Percentiles rank a stretch among this genome's conserved stretches.
Conservation (phyloP, 148 eudicot genomes). For the Suaeda aralocaspica region DNA sequence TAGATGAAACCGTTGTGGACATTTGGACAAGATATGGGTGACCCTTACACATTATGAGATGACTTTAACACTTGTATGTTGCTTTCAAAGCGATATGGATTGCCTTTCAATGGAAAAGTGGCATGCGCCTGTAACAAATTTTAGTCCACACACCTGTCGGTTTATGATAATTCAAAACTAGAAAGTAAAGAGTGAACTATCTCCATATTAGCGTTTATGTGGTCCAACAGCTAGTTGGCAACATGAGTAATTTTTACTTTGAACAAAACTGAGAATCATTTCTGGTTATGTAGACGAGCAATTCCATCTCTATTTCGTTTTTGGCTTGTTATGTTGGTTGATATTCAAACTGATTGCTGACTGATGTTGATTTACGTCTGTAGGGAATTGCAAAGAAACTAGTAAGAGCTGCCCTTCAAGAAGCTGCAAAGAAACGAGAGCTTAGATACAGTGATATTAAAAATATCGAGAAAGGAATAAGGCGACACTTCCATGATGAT, state of each 20-base stretch:
- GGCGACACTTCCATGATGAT: constrained; percentile 56
- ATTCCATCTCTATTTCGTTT: no score
- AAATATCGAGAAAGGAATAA: constrained; percentile 40
- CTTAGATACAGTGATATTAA: constrained; percentile 41
- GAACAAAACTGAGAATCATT: no score
- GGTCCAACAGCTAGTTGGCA: no score
- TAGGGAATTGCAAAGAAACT: constrained; percentile 53
- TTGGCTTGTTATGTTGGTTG: no score
- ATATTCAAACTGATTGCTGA: not conserved
- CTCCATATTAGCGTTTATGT: no score
- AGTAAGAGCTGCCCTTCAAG: constrained; percentile 41
- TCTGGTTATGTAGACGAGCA: no score
- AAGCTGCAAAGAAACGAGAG: constrained; percentile 50
- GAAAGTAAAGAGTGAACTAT: no score
- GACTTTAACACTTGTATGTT: not conserved
- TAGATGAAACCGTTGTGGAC: not conserved
- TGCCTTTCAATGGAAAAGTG: not conserved
- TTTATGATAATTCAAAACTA: not conserved
- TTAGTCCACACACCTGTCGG: not conserved
- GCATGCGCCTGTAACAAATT: not conserved
- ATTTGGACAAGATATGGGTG: no score
- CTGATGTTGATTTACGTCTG: not conserved
- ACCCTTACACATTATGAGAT: not conserved
- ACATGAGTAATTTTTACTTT: no score
- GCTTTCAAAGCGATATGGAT: not conserved